Conservation (phyloP, 768 basidiomycete species). For the Saitozyma podzolica region DNA sequence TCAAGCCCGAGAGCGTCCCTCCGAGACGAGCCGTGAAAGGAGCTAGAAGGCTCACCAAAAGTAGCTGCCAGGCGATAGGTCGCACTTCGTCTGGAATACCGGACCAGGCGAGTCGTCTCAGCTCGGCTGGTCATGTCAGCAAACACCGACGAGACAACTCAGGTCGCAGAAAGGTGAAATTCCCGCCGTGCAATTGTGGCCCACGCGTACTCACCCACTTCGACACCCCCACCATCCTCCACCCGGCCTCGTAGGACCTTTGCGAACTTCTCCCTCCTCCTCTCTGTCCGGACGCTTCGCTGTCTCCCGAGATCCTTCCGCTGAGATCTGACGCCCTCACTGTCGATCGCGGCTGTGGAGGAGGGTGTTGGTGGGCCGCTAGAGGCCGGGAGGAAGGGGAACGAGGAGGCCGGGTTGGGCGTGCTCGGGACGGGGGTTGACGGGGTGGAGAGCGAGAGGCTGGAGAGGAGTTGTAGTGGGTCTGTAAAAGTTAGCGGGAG, state of each 20-base stretch:
- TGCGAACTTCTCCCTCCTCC: constrained; percentile 46
- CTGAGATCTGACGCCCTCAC: background rate
- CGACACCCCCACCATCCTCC: constrained; percentile 56
- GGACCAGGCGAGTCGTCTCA: constrained; percentile 90
- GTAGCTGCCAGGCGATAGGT: constrained; percentile 88
- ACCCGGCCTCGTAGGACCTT: constrained; percentile 40
- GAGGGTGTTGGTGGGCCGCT: constrained; percentile 6
- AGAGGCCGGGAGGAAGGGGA: constrained; percentile 47
- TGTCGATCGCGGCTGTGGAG: background rate
- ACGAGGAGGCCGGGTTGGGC: constrained; percentile 26
- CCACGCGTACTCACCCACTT: constrained; percentile 64
- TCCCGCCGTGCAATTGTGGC: background rate
- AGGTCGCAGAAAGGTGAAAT: background rate
- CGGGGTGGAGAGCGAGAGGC: constrained; percentile 25
- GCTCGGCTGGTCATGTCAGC: constrained; percentile 60
- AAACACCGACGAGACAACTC: background rate
- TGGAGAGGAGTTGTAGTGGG: constrained; percentile 21
- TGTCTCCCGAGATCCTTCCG: constrained; percentile 24
- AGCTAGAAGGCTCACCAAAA: constrained; percentile 65
- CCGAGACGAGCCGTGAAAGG: no score
- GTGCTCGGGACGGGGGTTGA: constrained; percentile 29
- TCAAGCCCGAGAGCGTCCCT: no score
- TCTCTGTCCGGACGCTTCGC: constrained; percentile 47
- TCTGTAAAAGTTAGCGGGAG: background rate
- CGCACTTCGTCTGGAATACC: constrained; percentile 86